A percentile compares a stretch with the other conserved stretches of the same genome.
Conservation (phyloP, 441 rosid genomes). For the Bocquillonia castaneifolia region DNA sequence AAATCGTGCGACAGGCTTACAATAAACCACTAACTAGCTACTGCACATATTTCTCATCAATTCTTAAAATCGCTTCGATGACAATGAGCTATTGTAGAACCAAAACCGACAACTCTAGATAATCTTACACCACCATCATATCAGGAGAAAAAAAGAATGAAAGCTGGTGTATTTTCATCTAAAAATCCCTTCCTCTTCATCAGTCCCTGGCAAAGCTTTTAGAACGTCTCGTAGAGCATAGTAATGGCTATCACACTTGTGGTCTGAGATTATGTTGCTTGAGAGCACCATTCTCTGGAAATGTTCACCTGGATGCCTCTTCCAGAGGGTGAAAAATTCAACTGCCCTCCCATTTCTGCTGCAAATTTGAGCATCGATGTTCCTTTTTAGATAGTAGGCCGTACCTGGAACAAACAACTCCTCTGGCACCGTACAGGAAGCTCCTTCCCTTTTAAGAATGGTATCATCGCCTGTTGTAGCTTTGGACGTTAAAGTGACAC, state of each 20-base stretch:
- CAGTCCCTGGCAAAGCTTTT: slow-evolving; percentile 59
- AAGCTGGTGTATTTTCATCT: neutral
- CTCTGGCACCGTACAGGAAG: slow-evolving; percentile 30
- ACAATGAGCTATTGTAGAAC: neutral
- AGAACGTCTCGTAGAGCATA: slow-evolving; percentile 80
- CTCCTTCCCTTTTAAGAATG: slow-evolving; percentile 22
- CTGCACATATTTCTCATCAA: neutral
- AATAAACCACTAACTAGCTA: neutral
- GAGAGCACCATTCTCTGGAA: slow-evolving; percentile 80
- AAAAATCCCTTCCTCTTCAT: slow-evolving; percentile 32
- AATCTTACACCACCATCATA: neutral
- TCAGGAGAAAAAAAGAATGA: too few species aligned
- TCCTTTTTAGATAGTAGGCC: slow-evolving; percentile 68
- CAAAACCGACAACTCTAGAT: neutral
- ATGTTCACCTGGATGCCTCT: slow-evolving; percentile 76
- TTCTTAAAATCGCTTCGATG: neutral
- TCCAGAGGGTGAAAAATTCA: slow-evolving; percentile 66
- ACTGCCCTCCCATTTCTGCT: slow-evolving; percentile 26
- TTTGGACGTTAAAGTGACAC: slow-evolving; percentile 22
- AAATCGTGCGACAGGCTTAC: too few species aligned
- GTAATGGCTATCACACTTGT: slow-evolving; percentile 85
- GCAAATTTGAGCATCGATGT: slow-evolving; percentile 25
- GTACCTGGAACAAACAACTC: slow-evolving; percentile 79
- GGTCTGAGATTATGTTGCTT: slow-evolving; percentile 74
- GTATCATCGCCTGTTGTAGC: slow-evolving; percentile 20